These are phyloP conservation scores for Aspergillus pseudotamarii DNA, from an alignment of 2,329 filamentous ascomycete genomes.

Conservation along the genomic window DNA sequence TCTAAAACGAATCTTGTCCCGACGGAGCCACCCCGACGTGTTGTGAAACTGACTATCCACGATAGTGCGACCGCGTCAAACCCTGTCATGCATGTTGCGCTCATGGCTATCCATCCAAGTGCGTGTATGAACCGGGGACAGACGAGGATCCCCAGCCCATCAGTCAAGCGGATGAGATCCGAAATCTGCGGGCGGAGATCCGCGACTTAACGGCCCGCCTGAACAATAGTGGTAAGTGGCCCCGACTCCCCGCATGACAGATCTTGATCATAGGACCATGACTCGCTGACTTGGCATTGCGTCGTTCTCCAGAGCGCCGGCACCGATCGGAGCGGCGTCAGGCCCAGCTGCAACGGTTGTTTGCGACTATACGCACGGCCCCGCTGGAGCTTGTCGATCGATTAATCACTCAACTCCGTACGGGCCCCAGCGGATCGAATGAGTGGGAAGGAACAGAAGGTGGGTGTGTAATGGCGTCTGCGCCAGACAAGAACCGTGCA, in stretches of 20 bases:
- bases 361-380: constrained; percentile 38
- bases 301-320: constrained; percentile 14
- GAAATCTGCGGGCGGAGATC: constrained; percentile 38
- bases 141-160: constrained; percentile 39
- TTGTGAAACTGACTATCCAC: constrained; percentile 6
- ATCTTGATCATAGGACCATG: not conserved
- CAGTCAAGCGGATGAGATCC: constrained; percentile 41
- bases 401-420: constrained; percentile 34
- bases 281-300: constrained; percentile 2
- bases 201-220: constrained; percentile 32
- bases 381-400: constrained; percentile 34
- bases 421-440: constrained; percentile 22
- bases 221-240: constrained; percentile 29
- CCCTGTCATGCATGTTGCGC: constrained; percentile 45
- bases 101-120: constrained; percentile 43
- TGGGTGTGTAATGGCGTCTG: constrained; percentile 11
- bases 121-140: constrained; percentile 37
- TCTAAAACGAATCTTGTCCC: not conserved
- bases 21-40: not conserved
- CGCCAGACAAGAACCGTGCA: not conserved
- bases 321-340: constrained; percentile 28
- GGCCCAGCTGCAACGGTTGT: constrained; percentile 35
- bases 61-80: constrained; percentile 42
- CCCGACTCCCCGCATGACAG: not conserved
- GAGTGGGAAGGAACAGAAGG: constrained; percentile 30